Conservation (phyloP, 257 asterid species). For the Jasminum sambac region DNA sequence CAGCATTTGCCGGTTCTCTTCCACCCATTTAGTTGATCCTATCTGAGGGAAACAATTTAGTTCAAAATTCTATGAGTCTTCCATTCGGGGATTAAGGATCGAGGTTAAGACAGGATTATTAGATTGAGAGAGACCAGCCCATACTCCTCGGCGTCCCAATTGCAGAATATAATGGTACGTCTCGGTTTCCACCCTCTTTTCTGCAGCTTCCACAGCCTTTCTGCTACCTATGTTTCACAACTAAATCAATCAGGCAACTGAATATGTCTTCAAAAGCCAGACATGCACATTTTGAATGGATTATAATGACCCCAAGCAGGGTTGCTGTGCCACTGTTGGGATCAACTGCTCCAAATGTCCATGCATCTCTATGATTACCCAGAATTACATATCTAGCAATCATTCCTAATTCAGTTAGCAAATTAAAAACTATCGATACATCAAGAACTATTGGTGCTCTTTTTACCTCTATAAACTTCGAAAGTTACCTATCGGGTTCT, state of each 20-base stretch:
- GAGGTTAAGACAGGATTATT: slow-evolving; percentile 14
- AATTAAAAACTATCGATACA: background rate
- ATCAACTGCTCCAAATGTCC: slow-evolving; percentile 95
- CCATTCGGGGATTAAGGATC: too few relatives aligned
- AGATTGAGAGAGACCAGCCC: slow-evolving; percentile 64
- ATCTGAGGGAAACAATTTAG: slow-evolving; percentile 39
- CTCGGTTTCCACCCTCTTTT: slow-evolving; percentile 60
- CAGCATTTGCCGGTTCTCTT: slow-evolving; percentile 80
- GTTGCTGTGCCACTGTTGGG: slow-evolving; percentile 91
- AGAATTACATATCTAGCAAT: slow-evolving; percentile 62
- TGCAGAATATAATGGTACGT: slow-evolving; percentile 75
- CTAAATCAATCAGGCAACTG: slow-evolving; percentile 17
- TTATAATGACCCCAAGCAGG: slow-evolving; percentile 64
- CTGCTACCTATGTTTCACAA: slow-evolving; percentile 53
- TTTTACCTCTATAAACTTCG: background rate
- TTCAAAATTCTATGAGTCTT: too few relatives aligned
- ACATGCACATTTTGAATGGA: slow-evolving; percentile 7
- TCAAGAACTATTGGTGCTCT: background rate
- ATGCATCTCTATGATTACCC: slow-evolving; percentile 94
- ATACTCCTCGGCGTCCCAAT: slow-evolving; percentile 93
- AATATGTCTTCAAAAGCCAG: slow-evolving; percentile 1
- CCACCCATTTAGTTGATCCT: slow-evolving; percentile 94
- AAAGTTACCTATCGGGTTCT: slow-evolving; percentile 74
- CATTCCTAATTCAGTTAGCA: slow-evolving; percentile 21
- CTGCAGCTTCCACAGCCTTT: slow-evolving; percentile 46